Percentiles rank a stretch among this genome's conserved stretches.
Evolutionary conservation across 2,329 filamentous ascomycete species (phyloP).

Genomic region (Madurella mycetomatis): DNA sequence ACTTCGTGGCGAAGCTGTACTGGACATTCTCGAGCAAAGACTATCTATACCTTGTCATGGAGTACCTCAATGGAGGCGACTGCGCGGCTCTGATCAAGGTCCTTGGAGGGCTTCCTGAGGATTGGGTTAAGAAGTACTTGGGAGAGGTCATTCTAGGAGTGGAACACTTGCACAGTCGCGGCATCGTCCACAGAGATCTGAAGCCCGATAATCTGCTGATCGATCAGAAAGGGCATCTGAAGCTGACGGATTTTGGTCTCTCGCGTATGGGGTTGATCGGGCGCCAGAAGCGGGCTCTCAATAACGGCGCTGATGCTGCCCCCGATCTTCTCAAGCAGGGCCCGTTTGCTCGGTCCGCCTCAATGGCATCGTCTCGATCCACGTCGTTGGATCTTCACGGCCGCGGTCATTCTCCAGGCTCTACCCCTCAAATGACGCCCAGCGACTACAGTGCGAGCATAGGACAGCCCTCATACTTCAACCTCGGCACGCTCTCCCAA

Average conservation of each 20-base stretch:
- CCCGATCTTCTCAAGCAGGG: slow-evolving; percentile 91
- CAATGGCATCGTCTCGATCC: slow-evolving; percentile 84
- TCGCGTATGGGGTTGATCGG: slow-evolving; percentile 97
- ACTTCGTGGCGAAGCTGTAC: slow-evolving; percentile 97
- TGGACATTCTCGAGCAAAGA: slow-evolving; percentile 99
- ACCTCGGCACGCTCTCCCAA: slow-evolving; percentile 50
- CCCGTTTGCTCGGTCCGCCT: slow-evolving; percentile 80
- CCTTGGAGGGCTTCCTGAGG: slow-evolving; percentile 84
- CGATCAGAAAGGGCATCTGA: slow-evolving; percentile 92
- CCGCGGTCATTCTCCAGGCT: slow-evolving; percentile 67
- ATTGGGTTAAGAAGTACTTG: slow-evolving; percentile 97
- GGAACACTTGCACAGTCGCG: slow-evolving; percentile 87
- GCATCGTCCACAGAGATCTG: slow-evolving; percentile 93
- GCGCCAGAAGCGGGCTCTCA: slow-evolving; percentile 89
- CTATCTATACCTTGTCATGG: slow-evolving; percentile 97
- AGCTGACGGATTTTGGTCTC: slow-evolving; percentile 94
- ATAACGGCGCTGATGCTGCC: slow-evolving; percentile 71
- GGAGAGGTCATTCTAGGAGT: slow-evolving; percentile 96
- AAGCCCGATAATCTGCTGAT: slow-evolving; percentile 98
- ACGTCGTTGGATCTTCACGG: slow-evolving; percentile 86
- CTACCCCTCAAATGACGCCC: slow-evolving; percentile 83
- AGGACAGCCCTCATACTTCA: slow-evolving; percentile 93
- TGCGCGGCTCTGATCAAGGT: slow-evolving; percentile 96
- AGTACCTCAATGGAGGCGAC: slow-evolving; percentile 95
- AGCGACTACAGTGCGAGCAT: slow-evolving; percentile 60